A percentile compares a stretch with the other conserved stretches of the same genome.
These are phyloP conservation scores for Mycena maculata DNA, from an alignment of 768 basidiomycete genomes.

Conservation along the genomic window DNA sequence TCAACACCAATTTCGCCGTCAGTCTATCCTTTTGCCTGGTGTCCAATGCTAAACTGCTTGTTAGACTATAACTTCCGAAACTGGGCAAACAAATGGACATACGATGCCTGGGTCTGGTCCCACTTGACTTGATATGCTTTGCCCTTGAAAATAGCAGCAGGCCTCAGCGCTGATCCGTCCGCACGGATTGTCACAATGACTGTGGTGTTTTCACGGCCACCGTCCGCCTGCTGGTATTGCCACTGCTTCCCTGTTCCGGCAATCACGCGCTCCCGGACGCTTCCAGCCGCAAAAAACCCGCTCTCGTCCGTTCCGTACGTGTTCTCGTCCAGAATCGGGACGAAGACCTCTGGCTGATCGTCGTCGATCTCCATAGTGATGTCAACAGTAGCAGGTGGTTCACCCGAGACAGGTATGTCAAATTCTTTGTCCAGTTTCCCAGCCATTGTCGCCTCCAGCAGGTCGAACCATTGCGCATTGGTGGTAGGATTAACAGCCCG, in stretches of 20 bases:
- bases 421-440: slow-evolving; percentile 26
- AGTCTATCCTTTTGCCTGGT: slow-evolving; percentile 49
- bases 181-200: slow-evolving; percentile 19
- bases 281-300: slow-evolving; percentile 35
- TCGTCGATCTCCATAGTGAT: background rate
- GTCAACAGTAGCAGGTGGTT: no score
- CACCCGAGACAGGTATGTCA: no score
- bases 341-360: background rate
- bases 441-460: slow-evolving; percentile 35
- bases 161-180: background rate
- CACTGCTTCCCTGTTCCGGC: slow-evolving; percentile 1
- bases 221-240: slow-evolving; percentile 15
- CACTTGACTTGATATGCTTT: slow-evolving; percentile 24
- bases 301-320: slow-evolving; percentile 41
- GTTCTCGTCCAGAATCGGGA: slow-evolving; percentile 23
- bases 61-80: background rate
- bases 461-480: slow-evolving; percentile 40
- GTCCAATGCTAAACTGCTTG: background rate
- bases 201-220: slow-evolving; percentile 20
- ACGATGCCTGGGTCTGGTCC: slow-evolving; percentile 23
- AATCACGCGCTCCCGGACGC: slow-evolving; percentile 30
- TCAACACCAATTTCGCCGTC: slow-evolving; percentile 49
- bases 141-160: slow-evolving; percentile 26
- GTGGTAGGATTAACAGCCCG: slow-evolving; percentile 44
- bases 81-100: background rate